Base-by-base conservation (phyloP, 2,329 filamentous ascomycete species). In the Paramyrothecium sp. region DNA sequence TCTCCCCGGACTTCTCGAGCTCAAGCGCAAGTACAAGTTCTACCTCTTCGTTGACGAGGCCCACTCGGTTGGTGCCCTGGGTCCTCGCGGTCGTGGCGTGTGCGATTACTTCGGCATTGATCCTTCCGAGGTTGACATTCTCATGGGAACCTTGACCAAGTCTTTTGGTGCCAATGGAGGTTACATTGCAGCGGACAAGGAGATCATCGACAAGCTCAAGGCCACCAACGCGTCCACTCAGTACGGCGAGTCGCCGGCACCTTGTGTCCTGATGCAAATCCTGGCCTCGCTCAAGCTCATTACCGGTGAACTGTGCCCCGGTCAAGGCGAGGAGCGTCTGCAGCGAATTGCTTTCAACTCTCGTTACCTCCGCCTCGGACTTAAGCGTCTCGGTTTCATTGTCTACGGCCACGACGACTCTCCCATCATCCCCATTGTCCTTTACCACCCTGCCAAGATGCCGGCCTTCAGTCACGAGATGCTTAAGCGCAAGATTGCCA, bases 381-480 rank as follows among this genome's bases (percentile, higher is more conserved):
- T 99, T 68, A 99, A 99, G 83, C 91, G 95, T 65, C 88, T 99
- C 54, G 95, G 95, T 53, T 94, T 92, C 78, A 99, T 99, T 70
- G 89, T 97, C 55, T 97, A 96, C 71, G 95, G 95, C 60, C 93
- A 98, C 73, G 95, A 99, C 70, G 95, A 99, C 77, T 97, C 93
- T 5, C 95, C 95, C 56, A 98, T 99, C 66, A 92, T 99, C 65
- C 95, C 95, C 55, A 75, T 99, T 64, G 85, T 97, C 69, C 87
- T 99, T 26, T 99, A 97, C 82, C 92, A 98, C 77, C 95, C 95
- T n/a, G 95, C 91, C 67, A 99, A 99, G 79, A 97, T 99, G 82
- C 91, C 94, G 4, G 94, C 95, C 58, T 99, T 99, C 76, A 97
- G 92, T 53, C 95, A 97, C 72, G 95, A 98, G 75, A 98, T 99